phyloP scores from a whole-genome alignment of 2,329 filamentous ascomycete species.

The Xylaria sp. region DNA sequence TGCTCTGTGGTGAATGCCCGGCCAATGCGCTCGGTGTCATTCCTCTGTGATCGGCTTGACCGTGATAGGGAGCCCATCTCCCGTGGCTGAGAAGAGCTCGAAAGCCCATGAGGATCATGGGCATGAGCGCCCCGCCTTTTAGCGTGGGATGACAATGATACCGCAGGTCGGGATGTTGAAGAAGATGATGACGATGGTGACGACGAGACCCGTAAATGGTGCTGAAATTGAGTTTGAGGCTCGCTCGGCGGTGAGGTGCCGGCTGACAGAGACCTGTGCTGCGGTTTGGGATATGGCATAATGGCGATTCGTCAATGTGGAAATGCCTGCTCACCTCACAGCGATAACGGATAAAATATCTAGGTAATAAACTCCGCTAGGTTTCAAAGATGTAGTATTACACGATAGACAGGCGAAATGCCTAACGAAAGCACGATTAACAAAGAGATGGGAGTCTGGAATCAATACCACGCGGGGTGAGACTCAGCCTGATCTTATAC shows the following conservation, averaged over 20 bases:
- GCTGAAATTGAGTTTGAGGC: not conserved
- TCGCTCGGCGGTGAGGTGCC: not conserved
- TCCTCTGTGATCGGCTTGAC: not conserved
- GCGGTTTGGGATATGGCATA: slow-evolving; percentile 14
- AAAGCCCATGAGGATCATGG: not conserved
- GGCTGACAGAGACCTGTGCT: not conserved
- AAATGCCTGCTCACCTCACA: not conserved
- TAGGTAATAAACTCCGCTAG: not conserved
- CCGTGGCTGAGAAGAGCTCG: not conserved
- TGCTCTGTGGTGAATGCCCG: not conserved
- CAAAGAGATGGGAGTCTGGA: not conserved
- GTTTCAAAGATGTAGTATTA: not conserved
- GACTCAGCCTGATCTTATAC: slow-evolving; percentile 21
- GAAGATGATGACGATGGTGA: not conserved
- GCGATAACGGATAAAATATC: not conserved
- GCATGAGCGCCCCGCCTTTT: not conserved
- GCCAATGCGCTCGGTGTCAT: not conserved
- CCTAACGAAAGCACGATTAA: not conserved
- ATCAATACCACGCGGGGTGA: not conserved
- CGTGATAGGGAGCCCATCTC: not conserved
- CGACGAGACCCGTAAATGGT: not conserved
- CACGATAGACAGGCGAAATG: not conserved
- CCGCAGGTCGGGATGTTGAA: no score
- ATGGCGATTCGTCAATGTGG: slow-evolving; percentile 6
- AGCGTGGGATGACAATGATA: not conserved